Conservation (phyloP, 148 eudicot genomes). For the Rheum nobile region DNA sequence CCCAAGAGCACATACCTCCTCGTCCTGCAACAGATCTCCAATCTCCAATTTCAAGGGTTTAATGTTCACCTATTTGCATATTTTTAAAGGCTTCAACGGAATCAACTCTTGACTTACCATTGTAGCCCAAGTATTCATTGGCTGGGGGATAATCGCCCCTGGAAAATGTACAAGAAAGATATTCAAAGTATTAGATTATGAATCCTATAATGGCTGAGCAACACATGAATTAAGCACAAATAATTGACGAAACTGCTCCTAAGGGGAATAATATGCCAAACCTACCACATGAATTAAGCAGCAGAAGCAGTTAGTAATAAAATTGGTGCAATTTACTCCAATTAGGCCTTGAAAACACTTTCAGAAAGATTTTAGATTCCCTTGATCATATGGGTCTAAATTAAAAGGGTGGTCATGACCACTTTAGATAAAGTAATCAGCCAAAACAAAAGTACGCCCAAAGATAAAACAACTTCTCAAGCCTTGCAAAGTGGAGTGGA, state of each 20-base stretch:
- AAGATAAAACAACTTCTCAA: too few relatives aligned
- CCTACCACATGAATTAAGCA: background rate
- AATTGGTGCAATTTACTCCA: too few relatives aligned
- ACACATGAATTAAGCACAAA: too few relatives aligned
- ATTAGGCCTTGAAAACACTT: too few relatives aligned
- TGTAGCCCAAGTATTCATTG: constrained; percentile 55
- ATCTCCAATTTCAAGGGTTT: constrained; percentile 74
- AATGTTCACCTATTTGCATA: constrained; percentile 71
- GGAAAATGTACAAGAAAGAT: constrained; percentile 15
- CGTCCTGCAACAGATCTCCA: constrained; percentile 65
- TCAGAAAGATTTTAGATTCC: too few relatives aligned
- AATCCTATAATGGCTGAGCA: too few relatives aligned
- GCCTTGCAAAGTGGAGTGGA: too few relatives aligned
- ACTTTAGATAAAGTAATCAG: too few relatives aligned
- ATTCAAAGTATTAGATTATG: background rate
- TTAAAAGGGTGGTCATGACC: too few relatives aligned
- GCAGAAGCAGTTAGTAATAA: background rate
- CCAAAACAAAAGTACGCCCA: too few relatives aligned
- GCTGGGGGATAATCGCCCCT: constrained; percentile 83
- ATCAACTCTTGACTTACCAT: constrained; percentile 59
- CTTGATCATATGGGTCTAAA: too few relatives aligned
- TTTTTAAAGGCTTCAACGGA: constrained; percentile 81
- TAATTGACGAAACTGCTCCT: background rate
- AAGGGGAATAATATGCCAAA: background rate
- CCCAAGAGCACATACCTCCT: constrained; percentile 74